These are phyloP conservation scores for Termitomyces sp. DNA, from an alignment of 768 basidiomycete species.

Conservation along the genomic window DNA sequence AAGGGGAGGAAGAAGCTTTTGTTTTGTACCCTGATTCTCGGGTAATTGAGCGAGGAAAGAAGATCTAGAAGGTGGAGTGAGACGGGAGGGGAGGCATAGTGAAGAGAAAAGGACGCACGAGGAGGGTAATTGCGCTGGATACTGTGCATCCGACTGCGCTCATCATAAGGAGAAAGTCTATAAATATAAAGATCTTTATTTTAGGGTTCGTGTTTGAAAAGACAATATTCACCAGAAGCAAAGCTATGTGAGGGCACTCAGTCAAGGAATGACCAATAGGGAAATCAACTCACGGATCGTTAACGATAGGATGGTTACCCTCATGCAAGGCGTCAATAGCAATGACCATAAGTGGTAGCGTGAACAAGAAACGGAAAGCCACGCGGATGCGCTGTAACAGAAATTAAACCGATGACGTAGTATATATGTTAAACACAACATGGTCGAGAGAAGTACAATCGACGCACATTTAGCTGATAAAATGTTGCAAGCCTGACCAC, in stretches of 20 bases:
- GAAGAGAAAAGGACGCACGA: constrained; percentile 40
- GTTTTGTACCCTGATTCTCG: constrained; percentile 58
- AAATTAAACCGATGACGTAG: neutral
- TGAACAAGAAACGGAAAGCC: constrained; percentile 70
- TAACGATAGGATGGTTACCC: constrained; percentile 38
- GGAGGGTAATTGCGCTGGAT: constrained; percentile 74
- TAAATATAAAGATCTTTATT: neutral
- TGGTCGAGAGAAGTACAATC: neutral
- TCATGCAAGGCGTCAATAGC: constrained; percentile 57
- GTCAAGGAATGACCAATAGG: neutral
- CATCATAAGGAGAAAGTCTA: constrained; percentile 67
- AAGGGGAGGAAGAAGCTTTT: constrained; percentile 25
- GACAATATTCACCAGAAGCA: constrained; percentile 43
- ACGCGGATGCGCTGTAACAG: constrained; percentile 56
- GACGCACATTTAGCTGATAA: constrained; percentile 70
- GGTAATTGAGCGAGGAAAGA: constrained; percentile 72
- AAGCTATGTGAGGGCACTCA: constrained; percentile 33
- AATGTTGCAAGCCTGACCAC: constrained; percentile 71
- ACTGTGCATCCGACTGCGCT: constrained; percentile 72
- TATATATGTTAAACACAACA: neutral
- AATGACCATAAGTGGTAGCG: constrained; percentile 60
- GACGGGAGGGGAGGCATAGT: neutral
- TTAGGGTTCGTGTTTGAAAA: neutral
- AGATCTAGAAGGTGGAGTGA: constrained; percentile 39
- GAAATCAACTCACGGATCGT: constrained; percentile 43